phyloP scores from a whole-genome alignment of 2,329 filamentous ascomycete species.

The Blumeria graminis region DNA sequence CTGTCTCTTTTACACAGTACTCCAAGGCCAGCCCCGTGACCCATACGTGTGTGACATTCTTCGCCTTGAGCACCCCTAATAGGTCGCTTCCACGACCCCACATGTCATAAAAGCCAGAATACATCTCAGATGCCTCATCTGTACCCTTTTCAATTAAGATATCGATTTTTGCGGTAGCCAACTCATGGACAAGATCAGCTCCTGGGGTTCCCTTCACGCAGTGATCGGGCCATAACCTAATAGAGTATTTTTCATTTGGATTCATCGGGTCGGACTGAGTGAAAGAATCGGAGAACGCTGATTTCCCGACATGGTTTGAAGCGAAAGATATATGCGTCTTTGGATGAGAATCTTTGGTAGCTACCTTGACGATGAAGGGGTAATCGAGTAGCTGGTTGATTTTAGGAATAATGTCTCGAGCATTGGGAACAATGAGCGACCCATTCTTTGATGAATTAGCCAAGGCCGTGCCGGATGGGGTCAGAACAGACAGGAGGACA shows the following conservation, averaged over 20 bases:
- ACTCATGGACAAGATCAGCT: constrained; percentile 46
- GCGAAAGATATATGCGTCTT: constrained; percentile 70
- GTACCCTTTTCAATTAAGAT: constrained; percentile 54
- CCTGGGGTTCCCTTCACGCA: constrained; percentile 58
- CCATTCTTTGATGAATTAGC: constrained; percentile 33
- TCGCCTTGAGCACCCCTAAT: constrained; percentile 27
- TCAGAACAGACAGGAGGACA: constrained; percentile 50
- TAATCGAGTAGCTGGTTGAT: constrained; percentile 54
- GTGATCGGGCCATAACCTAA: constrained; percentile 71
- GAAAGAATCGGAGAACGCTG: constrained; percentile 40
- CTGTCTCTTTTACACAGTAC: constrained; percentile 69
- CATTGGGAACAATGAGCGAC: constrained; percentile 56
- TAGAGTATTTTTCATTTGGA: constrained; percentile 34
- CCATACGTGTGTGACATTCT: constrained; percentile 52
- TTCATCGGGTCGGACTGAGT: constrained; percentile 44
- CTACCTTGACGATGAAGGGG: constrained; percentile 51
- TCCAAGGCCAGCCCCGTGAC: constrained; percentile 71
- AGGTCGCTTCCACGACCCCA: constrained; percentile 48
- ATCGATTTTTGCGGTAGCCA: constrained; percentile 36
- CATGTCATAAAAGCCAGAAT: constrained; percentile 70
- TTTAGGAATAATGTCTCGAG: constrained; percentile 40
- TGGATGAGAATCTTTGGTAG: constrained; percentile 88
- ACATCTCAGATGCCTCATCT: constrained; percentile 63
- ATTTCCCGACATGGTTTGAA: constrained; percentile 42
- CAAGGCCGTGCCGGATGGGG: neutral